Evolutionary conservation across 768 basidiomycete genomes (phyloP).

Genomic region (Lactarius psammicola): DNA sequence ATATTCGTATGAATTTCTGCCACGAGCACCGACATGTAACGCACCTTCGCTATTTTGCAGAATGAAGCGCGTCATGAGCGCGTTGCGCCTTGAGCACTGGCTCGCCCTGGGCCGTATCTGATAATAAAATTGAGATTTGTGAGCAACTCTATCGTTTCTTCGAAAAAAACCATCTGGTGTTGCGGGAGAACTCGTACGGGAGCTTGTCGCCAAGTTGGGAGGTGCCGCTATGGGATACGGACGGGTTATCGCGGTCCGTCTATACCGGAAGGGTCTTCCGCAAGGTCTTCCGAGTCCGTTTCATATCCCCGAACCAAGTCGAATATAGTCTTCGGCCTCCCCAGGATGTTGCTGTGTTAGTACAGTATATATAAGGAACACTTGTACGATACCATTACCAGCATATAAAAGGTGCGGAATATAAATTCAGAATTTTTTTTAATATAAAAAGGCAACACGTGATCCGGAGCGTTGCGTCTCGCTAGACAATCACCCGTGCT

Average conservation of each 20-base stretch:
- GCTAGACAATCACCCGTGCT: background rate
- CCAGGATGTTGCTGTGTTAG: too few species aligned
- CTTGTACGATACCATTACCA: too few species aligned
- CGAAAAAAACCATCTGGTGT: constrained; percentile 20
- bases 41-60: constrained; percentile 64
- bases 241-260: background rate
- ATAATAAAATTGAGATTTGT: constrained; percentile 44
- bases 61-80: constrained; percentile 45
- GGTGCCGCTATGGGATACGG: constrained; percentile 15
- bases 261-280: background rate
- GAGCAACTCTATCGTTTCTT: constrained; percentile 33
- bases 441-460: too few species aligned
- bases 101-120: constrained; percentile 34
- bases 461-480: too few species aligned
- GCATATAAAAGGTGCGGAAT: too few species aligned
- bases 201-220: constrained; percentile 17
- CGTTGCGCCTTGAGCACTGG: constrained; percentile 43
- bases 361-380: too few species aligned
- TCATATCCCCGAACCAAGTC: too few species aligned
- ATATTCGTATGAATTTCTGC: background rate
- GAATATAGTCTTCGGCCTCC: too few species aligned
- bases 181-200: constrained; percentile 14
- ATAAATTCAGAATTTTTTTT: too few species aligned
- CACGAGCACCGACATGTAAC: constrained; percentile 24
- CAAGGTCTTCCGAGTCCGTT: too few species aligned